Percentiles rank a stretch among this genome's conserved stretches.
These are phyloP conservation scores for Myxozyma geophila DNA, from an alignment of 805 yeast species.

Conservation along the genomic window DNA sequence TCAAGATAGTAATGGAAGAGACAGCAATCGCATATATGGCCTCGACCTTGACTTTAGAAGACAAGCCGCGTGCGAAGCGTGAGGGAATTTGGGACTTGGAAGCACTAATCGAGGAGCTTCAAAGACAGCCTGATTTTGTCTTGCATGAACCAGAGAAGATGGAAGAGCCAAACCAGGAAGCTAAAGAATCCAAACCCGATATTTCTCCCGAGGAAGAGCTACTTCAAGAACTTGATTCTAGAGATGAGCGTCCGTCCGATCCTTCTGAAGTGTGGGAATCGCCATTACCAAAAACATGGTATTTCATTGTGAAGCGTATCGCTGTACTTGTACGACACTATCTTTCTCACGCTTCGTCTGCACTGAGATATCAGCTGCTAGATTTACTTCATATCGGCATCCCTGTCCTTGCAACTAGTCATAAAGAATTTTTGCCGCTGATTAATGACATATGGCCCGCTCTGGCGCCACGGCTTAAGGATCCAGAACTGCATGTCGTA, in stretches of 20 bases:
- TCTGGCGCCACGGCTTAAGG: slow-evolving; percentile 42
- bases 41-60: slow-evolving; percentile 12
- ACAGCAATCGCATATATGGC: slow-evolving; percentile 12
- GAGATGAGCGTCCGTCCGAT: slow-evolving; percentile 38
- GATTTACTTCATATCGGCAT: slow-evolving; percentile 52
- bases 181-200: neutral
- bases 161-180: slow-evolving; percentile 9
- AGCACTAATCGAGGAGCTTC: slow-evolving; percentile 37
- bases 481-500: slow-evolving; percentile 43
- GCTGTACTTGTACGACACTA: slow-evolving; percentile 70
- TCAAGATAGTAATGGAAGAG: slow-evolving; percentile 60
- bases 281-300: slow-evolving; percentile 64
- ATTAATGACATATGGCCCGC: slow-evolving; percentile 61
- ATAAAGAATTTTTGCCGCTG: slow-evolving; percentile 53
- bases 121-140: slow-evolving; percentile 42
- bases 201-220: slow-evolving; percentile 42
- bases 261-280: slow-evolving; percentile 62
- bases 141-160: slow-evolving; percentile 24
- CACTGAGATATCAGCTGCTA: slow-evolving; percentile 62
- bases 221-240: slow-evolving; percentile 46
- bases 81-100: slow-evolving; percentile 37
- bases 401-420: slow-evolving; percentile 60
- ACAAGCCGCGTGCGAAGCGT: slow-evolving; percentile 13
- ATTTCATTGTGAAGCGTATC: slow-evolving; percentile 62
- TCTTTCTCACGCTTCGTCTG: slow-evolving; percentile 66